Conservation (phyloP, 768 basidiomycete species). For the Pisolithus sp. region DNA sequence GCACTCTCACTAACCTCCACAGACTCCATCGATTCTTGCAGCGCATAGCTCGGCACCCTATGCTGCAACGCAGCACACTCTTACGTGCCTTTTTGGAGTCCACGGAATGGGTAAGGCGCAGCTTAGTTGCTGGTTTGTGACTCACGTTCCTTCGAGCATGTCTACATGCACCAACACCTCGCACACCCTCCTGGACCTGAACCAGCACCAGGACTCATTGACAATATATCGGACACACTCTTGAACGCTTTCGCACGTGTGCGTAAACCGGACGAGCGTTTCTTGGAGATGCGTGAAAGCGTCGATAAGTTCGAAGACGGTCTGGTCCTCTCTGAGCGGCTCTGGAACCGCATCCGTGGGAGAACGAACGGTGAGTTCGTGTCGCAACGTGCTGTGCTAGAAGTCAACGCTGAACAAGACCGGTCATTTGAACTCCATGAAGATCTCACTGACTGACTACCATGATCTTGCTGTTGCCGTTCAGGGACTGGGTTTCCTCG, state of each 20-base stretch:
- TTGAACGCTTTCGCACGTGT: slow-evolving; percentile 94
- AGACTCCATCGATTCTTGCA: slow-evolving; percentile 92
- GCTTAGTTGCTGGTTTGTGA: not conserved
- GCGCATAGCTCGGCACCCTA: slow-evolving; percentile 89
- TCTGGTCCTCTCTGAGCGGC: slow-evolving; percentile 70
- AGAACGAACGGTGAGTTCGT: slow-evolving; percentile 78
- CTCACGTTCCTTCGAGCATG: slow-evolving; percentile 51
- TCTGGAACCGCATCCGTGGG: slow-evolving; percentile 71
- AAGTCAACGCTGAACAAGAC: slow-evolving; percentile 82
- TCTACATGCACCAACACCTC: slow-evolving; percentile 94
- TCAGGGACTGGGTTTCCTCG: slow-evolving; percentile 95
- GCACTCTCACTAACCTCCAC: slow-evolving; percentile 3
- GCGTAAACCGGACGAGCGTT: slow-evolving; percentile 95
- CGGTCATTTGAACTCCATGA: slow-evolving; percentile 69
- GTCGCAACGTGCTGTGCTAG: slow-evolving; percentile 26
- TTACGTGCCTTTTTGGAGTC: slow-evolving; percentile 95
- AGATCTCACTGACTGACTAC: slow-evolving; percentile 97
- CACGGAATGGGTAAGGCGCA: slow-evolving; percentile 85
- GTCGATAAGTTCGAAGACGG: slow-evolving; percentile 98
- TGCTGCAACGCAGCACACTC: slow-evolving; percentile 83
- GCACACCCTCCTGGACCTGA: slow-evolving; percentile 90
- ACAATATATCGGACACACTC: slow-evolving; percentile 93
- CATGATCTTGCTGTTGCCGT: slow-evolving; percentile 95
- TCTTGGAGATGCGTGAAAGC: slow-evolving; percentile 83
- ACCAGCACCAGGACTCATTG: slow-evolving; percentile 72